Base-by-base conservation (phyloP, 108 stramenopile genomes). In the Cyclostephanos invisitatus region DNA sequence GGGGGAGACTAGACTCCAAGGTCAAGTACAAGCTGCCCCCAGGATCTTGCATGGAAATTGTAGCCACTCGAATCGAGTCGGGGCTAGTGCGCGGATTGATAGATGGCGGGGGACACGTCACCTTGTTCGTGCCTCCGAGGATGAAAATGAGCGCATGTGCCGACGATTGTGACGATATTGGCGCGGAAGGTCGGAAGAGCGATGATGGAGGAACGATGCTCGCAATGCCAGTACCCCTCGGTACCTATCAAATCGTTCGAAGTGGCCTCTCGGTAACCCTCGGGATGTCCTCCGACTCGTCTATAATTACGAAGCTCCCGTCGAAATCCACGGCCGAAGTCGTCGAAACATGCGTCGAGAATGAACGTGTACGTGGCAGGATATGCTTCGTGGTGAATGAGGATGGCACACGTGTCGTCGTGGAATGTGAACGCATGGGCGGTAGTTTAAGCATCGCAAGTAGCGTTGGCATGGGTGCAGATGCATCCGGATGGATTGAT, bases 191-290 rank as follows among this genome's bases (percentile, higher is more conserved):
- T 7, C 37, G 50, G 20, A 68, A 56, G 38, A 64, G 53, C 7
- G 47, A 38, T 7, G 51, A 62, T 27, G 65, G 67, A 0, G 78
- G 67, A 18, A 47, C 59, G 38, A 72, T 73, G 72, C 73, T 68
- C 55, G 72, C 72, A 49, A 80, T 80, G 78, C 78, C 71, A 2
- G 78, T 80, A 7, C 78, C 78, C 6, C 48, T 80, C 22, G 78
- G 77, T 53, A 72, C 70, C 4, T 72, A 72, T 60, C 77, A 72
- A 62, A 71, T 67, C 48, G 27, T 78, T 37, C 64, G 61, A 28
- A 48, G 49, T 78, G 70, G 63, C 24, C 68, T 77, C 5, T 32
- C 44, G 0, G 61, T 77, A 24, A 77, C 76, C 44, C 28, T 63
- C 18, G 76, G 63, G 15, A 58, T 77, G 22, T 70, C 69, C 20